A percentile compares a stretch with the other conserved stretches of the same genome.
These are phyloP conservation scores for Gracilaria vermiculophylla DNA, from an alignment of 23 red algal species.

Conservation along the genomic window DNA sequence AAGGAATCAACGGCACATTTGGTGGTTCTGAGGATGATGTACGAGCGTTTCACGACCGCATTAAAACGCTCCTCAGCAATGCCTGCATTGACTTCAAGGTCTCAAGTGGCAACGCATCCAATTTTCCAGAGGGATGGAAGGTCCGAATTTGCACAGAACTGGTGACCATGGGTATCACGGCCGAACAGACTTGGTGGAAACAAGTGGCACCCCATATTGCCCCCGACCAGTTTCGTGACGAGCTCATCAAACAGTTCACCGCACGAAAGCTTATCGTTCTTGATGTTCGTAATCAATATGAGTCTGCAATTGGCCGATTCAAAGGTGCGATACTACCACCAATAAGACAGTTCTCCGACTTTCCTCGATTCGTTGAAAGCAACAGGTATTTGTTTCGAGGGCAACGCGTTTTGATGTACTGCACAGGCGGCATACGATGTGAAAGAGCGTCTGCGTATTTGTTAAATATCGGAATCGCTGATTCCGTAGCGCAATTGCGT, in stretches of 20 bases:
- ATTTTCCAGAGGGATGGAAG: slow-evolving; percentile 49
- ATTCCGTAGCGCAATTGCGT: slow-evolving; percentile 39
- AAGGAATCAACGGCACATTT: slow-evolving; percentile 66
- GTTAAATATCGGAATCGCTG: neutral
- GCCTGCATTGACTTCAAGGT: slow-evolving; percentile 58
- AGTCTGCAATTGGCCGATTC: slow-evolving; percentile 54
- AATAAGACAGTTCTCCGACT: slow-evolving; percentile 63
- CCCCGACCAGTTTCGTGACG: slow-evolving; percentile 34
- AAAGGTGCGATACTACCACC: slow-evolving; percentile 25
- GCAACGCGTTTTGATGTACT: slow-evolving; percentile 59
- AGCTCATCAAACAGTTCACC: neutral
- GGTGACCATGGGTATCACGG: slow-evolving; percentile 23
- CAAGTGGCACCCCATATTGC: slow-evolving; percentile 44
- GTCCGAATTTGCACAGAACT: slow-evolving; percentile 39
- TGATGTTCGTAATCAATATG: slow-evolving; percentile 62
- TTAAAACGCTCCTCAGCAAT: neutral
- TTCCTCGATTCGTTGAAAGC: slow-evolving; percentile 7
- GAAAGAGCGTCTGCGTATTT: slow-evolving; percentile 48
- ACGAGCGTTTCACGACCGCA: slow-evolving; percentile 14
- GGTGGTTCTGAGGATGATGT: slow-evolving; percentile 14
- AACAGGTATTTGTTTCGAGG: slow-evolving; percentile 23
- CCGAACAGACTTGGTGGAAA: slow-evolving; percentile 18
- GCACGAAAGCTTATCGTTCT: slow-evolving; percentile 5
- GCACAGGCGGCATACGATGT: slow-evolving; percentile 67
- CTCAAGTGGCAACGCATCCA: neutral